Evolutionary conservation across 2,329 filamentous ascomycete genomes (phyloP), one percentile per base, ranked within the genome.

Genomic region (Verticillium zaregamsianum): DNA sequence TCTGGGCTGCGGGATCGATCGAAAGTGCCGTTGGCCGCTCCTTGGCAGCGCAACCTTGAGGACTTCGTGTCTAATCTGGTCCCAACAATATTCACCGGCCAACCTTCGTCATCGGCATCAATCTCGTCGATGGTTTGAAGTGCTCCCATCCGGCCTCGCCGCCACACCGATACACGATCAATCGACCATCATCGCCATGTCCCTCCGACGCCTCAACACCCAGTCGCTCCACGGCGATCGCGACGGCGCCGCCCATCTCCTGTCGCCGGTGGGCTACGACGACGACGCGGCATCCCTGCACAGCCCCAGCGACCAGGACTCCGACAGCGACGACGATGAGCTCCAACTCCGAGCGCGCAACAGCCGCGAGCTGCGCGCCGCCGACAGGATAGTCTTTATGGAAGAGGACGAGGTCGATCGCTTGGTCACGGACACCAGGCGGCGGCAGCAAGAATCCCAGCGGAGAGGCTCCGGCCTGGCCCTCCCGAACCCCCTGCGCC

Each of bases 291-390:
- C 84, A 14, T 90, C 88, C 7, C 76, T 91, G 52, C 84, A 87
- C 68, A 87, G 82, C 68, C 84, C 84, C 65, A 87, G 84, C 77
- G 89, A 90, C 69, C 89, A 91, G 72, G 89, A 92, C 70, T 89
- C 86, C 62, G 90, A 92, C 71, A 90, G 87, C 75, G 89, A 92
- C 67, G 90, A 92, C 73, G 89, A 92, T 72, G 81, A 90, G 69
- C 80, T 91, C 59, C 77, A 90, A 64, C 79, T 82, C 62, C 84
- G 83, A 9, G 87, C 87, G 37, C 84, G 89, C 57, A 90, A 87
- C 66, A 91, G 88, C 70, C 79, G 84, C 61, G 90, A 93, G 72
- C 80, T 92, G 61, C 84, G 86, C 40, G 84, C 86, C 39, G 86
- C 90, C 73, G 90, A 93, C 71, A 81, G 86, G 54, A 82, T 86